Evolutionary conservation across 768 basidiomycete species (phyloP).

Genomic region (Russula griseocarnosa): DNA sequence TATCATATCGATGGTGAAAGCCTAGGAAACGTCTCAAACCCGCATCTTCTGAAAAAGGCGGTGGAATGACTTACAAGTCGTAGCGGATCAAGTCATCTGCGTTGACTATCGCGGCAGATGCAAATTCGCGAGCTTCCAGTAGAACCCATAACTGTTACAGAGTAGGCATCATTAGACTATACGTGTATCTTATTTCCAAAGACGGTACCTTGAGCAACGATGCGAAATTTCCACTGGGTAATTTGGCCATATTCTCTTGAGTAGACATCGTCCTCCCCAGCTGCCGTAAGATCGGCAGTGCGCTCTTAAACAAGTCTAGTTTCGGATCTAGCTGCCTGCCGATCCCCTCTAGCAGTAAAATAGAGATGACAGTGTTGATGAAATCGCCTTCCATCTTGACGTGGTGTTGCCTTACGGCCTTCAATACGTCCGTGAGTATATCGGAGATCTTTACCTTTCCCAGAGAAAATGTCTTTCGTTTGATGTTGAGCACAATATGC

Average conservation of each 20-base stretch:
- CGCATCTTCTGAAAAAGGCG: conserved; percentile 1
- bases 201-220: conserved; percentile 77
- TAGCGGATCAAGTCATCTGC: conserved; percentile 85
- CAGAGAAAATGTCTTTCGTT: conserved; percentile 94
- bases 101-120: conserved; percentile 70
- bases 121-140: conserved; percentile 88
- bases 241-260: conserved; percentile 55
- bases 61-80: conserved; percentile 61
- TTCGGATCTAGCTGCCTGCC: conserved; percentile 89
- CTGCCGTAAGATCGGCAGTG: conserved; percentile 88
- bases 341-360: conserved; percentile 91
- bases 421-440: conserved; percentile 84
- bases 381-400: conserved; percentile 99
- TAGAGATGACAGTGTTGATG: conserved; percentile 95
- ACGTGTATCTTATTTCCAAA: neutral
- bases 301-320: conserved; percentile 92
- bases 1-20: conserved; percentile 47
- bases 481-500: conserved; percentile 87
- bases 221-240: conserved; percentile 70
- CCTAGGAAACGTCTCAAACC: conserved; percentile 37
- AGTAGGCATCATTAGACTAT: conserved; percentile 18
- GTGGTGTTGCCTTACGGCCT: conserved; percentile 82
- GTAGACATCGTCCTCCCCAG: conserved; percentile 89
- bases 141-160: conserved; percentile 76
- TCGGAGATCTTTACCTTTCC: conserved; percentile 97